Percentiles rank a stretch among this genome's conserved stretches.
Evolutionary conservation across 495 filamentous ascomycete genomes (phyloP).

Genomic region (Hypoxylon crocopeplum): DNA sequence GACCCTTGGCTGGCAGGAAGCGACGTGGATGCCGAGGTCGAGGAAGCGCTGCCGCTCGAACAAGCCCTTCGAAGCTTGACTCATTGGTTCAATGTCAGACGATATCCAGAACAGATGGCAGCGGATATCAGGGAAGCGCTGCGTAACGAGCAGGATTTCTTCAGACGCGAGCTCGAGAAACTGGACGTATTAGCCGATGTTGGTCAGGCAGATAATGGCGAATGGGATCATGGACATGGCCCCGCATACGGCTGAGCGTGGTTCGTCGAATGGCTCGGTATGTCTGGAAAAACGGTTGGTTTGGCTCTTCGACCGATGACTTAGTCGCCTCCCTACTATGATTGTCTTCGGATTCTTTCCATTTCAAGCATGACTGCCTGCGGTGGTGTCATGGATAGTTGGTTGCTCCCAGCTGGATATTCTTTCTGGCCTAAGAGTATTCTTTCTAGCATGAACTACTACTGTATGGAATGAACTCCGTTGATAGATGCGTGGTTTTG

Average conservation of each 20-base stretch:
- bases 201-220: conserved; percentile 42
- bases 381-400: not conserved
- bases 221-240: conserved; percentile 42
- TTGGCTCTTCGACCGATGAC: not conserved
- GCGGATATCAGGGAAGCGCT: conserved; percentile 66
- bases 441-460: not conserved
- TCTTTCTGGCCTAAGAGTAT: no score
- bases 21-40: conserved; percentile 90
- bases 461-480: no score
- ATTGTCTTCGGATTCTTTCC: not conserved
- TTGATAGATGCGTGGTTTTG: no score
- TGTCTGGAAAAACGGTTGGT: not conserved
- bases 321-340: not conserved
- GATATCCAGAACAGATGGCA: conserved; percentile 83
- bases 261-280: conserved; percentile 2
- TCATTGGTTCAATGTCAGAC: conserved; percentile 87
- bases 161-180: conserved; percentile 85
- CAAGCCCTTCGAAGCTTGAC: conserved; percentile 86
- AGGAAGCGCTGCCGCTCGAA: conserved; percentile 88
- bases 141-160: conserved; percentile 88
- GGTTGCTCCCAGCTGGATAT: not conserved
- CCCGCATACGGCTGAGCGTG: conserved; percentile 26
- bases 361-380: not conserved
- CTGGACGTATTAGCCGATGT: conserved; percentile 63
- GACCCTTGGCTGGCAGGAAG: conserved; percentile 95